phyloP scores from a whole-genome alignment of 208 protist genomes.

The Balamuthia mandrillaris region DNA sequence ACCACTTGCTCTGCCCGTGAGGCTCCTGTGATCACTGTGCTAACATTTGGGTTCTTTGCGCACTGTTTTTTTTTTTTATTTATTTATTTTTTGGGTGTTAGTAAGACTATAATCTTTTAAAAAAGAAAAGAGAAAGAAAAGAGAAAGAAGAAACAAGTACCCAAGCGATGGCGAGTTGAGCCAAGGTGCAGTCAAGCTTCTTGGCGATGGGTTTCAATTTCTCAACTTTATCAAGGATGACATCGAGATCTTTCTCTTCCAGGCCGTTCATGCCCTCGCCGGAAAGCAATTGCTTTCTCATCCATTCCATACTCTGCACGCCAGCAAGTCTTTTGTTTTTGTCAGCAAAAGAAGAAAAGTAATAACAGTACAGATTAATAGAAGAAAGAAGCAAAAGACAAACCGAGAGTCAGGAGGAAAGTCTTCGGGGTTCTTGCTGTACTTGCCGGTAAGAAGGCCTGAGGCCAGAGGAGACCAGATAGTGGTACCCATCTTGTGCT shows the following conservation, averaged over 20 bases:
- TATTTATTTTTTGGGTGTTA: no score
- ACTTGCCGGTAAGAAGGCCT: conserved; percentile 59
- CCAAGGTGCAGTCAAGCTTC: conserved; percentile 47
- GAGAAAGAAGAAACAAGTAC: neutral
- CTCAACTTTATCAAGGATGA: conserved; percentile 17
- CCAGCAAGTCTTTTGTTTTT: no score
- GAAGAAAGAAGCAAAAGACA: no score
- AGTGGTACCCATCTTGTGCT: conserved; percentile 42
- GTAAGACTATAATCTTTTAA: no score
- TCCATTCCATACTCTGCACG: no score
- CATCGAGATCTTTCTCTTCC: neutral
- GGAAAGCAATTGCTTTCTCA: neutral
- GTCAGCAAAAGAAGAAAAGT: no score
- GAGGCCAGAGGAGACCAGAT: conserved; percentile 58
- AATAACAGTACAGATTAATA: no score
- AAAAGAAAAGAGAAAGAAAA: neutral
- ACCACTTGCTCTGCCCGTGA: neutral
- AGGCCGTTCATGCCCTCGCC: conserved; percentile 4
- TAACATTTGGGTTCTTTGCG: conserved; percentile 20
- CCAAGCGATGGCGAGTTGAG: conserved; percentile 59
- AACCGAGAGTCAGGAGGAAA: no score
- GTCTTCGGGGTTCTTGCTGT: no score
- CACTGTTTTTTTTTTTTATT: no score
- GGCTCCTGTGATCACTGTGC: neutral
- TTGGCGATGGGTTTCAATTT: conserved; percentile 47